These are phyloP conservation scores for Striga hermonthica DNA, from an alignment of 305 asterid species.

Conservation along the genomic window DNA sequence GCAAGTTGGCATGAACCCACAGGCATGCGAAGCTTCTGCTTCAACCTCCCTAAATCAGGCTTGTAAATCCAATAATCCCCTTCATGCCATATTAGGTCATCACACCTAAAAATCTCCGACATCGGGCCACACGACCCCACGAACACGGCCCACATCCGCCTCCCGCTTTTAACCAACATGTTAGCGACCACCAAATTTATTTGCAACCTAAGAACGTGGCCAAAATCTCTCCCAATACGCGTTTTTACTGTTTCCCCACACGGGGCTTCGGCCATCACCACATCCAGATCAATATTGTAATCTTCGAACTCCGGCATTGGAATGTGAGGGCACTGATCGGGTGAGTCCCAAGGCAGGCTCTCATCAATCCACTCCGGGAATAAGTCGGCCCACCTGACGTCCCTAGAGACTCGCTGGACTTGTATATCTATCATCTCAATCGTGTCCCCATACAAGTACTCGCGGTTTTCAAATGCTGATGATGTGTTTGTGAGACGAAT, in stretches of 20 bases:
- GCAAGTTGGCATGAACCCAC: slow-evolving; percentile 51
- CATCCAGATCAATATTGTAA: slow-evolving; percentile 37
- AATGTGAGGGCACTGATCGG: slow-evolving; percentile 34
- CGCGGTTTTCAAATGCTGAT: no score
- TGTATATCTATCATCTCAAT: slow-evolving; percentile 28
- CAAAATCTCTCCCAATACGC: slow-evolving; percentile 11
- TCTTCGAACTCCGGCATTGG: slow-evolving; percentile 42
- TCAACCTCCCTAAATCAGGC: slow-evolving; percentile 38
- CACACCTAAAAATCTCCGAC: slow-evolving; percentile 49
- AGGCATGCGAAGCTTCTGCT: slow-evolving; percentile 38
- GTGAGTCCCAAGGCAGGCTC: slow-evolving; percentile 25
- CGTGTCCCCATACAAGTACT: slow-evolving; percentile 2
- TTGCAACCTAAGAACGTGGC: slow-evolving; percentile 45
- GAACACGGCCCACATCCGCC: slow-evolving; percentile 36
- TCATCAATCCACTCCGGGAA: slow-evolving; percentile 51
- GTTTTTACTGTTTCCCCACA: slow-evolving; percentile 27
- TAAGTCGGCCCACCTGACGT: slow-evolving; percentile 38
- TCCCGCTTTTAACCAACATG: slow-evolving; percentile 34
- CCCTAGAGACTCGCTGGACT: slow-evolving; percentile 26
- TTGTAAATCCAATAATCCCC: slow-evolving; percentile 38
- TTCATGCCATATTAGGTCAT: slow-evolving; percentile 44
- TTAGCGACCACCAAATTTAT: slow-evolving; percentile 40
- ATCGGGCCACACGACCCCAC: slow-evolving; percentile 45
- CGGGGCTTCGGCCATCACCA: slow-evolving; percentile 38
- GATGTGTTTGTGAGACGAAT: slow-evolving; percentile 9